Percentiles rank a stretch among this genome's conserved stretches.
phyloP scores from a whole-genome alignment of 176 grass and related monocot genomes.

The Aegilops bicornis region DNA sequence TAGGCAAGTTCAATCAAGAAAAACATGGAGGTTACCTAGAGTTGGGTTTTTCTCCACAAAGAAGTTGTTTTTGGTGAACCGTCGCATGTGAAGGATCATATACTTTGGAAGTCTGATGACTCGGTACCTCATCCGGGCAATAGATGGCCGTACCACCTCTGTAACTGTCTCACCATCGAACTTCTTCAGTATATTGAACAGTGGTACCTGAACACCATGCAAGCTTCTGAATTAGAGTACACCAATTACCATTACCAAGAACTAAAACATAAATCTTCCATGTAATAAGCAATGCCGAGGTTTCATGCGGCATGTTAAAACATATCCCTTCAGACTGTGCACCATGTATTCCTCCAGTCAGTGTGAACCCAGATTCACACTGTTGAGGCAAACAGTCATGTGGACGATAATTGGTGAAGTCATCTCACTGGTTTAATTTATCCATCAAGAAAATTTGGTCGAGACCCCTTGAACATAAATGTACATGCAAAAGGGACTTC shows the following conservation, averaged over 20 bases:
- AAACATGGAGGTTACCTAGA: slow-evolving; percentile 53
- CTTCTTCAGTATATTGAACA: slow-evolving; percentile 98
- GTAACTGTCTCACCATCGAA: slow-evolving; percentile 89
- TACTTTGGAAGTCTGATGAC: slow-evolving; percentile 87
- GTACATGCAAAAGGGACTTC: neutral
- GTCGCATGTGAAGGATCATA: slow-evolving; percentile 88
- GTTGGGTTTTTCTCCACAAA: slow-evolving; percentile 95
- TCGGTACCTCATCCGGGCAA: slow-evolving; percentile 94
- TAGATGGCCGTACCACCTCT: slow-evolving; percentile 82
- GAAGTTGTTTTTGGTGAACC: slow-evolving; percentile 97
- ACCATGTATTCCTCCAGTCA: neutral
- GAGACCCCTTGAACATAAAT: neutral
- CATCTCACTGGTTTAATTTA: neutral
- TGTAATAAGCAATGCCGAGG: neutral
- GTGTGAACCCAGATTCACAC: neutral
- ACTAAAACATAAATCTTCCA: slow-evolving; percentile 1
- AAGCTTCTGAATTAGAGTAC: slow-evolving; percentile 16
- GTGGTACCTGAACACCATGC: slow-evolving; percentile 56
- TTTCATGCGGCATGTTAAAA: neutral
- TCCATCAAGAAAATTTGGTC: neutral
- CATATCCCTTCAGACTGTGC: neutral
- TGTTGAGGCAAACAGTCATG: neutral
- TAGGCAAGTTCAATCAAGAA: neutral
- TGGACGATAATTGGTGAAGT: neutral
- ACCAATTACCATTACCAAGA: neutral